phyloP scores from a whole-genome alignment of 768 basidiomycete genomes.

The Agrocybe chaxingu region DNA sequence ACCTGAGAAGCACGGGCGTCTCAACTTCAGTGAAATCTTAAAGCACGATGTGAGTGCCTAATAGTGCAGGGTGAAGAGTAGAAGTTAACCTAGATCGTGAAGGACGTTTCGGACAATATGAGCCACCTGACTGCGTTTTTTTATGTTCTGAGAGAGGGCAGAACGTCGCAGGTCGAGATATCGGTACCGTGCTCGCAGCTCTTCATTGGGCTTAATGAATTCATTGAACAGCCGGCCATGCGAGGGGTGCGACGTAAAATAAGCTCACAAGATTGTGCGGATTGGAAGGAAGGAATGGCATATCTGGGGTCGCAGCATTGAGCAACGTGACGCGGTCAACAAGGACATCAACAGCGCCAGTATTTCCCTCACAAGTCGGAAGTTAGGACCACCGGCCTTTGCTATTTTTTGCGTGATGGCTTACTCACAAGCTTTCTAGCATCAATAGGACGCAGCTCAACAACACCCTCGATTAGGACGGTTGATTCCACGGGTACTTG shows the following conservation, averaged over 20 bases:
- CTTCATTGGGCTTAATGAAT: conserved; percentile 70
- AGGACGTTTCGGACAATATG: conserved; percentile 72
- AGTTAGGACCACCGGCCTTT: conserved; percentile 13
- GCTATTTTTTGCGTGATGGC: conserved; percentile 14
- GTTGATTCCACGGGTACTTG: conserved; percentile 74
- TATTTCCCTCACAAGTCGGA: conserved; percentile 40
- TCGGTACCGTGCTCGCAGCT: conserved; percentile 80
- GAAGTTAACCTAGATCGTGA: conserved; percentile 59
- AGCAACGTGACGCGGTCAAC: conserved; percentile 69
- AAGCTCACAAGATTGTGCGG: conserved; percentile 66
- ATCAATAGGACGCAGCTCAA: conserved; percentile 59
- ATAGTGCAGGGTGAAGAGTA: conserved; percentile 2
- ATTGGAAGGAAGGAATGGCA: conserved; percentile 89
- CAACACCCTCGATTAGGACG: conserved; percentile 71
- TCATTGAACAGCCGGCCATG: conserved; percentile 6
- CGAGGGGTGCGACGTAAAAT: conserved; percentile 13
- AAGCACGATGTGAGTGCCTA: conserved; percentile 10
- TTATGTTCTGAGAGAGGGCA: conserved; percentile 72
- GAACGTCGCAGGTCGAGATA: conserved; percentile 86
- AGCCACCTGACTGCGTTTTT: conserved; percentile 78
- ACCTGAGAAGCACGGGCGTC: conserved; percentile 86
- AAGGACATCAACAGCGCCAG: conserved; percentile 79
- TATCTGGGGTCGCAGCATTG: conserved; percentile 65
- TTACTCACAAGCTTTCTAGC: conserved; percentile 59
- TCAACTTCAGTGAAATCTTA: conserved; percentile 91